Base-by-base conservation (phyloP, 345 rosid species). In the Boechera retrofracta region DNA sequence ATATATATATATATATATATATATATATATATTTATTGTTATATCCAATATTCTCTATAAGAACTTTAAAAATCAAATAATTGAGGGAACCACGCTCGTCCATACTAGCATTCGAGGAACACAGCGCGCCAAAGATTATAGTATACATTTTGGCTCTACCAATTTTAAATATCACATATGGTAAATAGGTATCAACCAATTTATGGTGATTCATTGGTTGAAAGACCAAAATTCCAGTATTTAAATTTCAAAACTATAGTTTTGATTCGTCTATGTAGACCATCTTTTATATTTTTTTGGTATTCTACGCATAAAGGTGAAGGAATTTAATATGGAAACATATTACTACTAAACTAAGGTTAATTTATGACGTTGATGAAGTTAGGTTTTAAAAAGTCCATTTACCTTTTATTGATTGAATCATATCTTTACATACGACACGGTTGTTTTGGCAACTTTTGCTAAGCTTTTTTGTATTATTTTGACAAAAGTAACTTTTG, bases 321-420 rank as follows among this genome's bases (percentile, higher is more conserved):
- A 57, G 29, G 29, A 28, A 49, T 16, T 28, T 8, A 60, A 36
- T 33, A 36, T 1, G 8, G 8, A 60, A 2, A 7, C 28, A 36
- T 38, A 21, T 21, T 21, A 21, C 24, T 21, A 21, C 24, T 21
- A 16, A 62, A 21, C 13, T 62, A 58, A 7, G 49, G 18, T 62
- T 39, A n/a, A 28, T 28, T 26, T 63, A 64, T 45, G 26, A 18
- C n/a, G 29, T 66, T 7, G 0, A 33, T 33, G 28, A 3, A 33
- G 32, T 49, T 65, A 15, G 12, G 18, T 49, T 49, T 66, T 6
- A 18, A 21, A 18, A 21, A 6, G 32, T 49, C 12, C 7, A 67
- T 67, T 49, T 42, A 5, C 45, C 18, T 67, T 67, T 47, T 16
- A 32, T 18, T 32, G 44, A 49, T 10, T 66, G 45, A 33, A 49